These are phyloP conservation scores for Aspergillus ellipticus DNA, from an alignment of 495 filamentous ascomycete genomes.

Conservation along the genomic window DNA sequence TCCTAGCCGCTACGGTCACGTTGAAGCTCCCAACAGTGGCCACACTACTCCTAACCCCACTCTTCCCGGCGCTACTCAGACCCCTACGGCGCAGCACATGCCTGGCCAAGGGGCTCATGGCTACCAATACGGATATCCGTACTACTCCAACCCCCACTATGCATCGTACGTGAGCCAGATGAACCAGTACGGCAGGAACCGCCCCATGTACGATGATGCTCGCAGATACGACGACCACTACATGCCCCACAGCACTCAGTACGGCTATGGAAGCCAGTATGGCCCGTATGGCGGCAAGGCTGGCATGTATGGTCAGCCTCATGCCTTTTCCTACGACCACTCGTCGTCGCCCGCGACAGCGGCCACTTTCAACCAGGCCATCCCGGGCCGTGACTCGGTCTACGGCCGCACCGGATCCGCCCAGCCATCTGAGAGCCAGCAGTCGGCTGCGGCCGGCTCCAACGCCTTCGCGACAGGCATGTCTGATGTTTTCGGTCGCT, in stretches of 20 bases:
- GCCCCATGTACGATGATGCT: conserved; percentile 55
- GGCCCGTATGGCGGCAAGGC: conserved; percentile 71
- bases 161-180: conserved; percentile 72
- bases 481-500: conserved; percentile 76
- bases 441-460: conserved; percentile 51
- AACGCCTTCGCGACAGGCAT: conserved; percentile 64
- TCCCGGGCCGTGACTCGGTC: conserved; percentile 66
- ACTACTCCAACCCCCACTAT: conserved; percentile 78
- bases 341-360: conserved; percentile 70
- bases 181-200: conserved; percentile 51
- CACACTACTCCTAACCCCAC: conserved; percentile 86
- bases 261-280: conserved; percentile 67
- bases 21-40: conserved; percentile 77
- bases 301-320: conserved; percentile 75
- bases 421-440: conserved; percentile 67
- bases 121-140: conserved; percentile 73
- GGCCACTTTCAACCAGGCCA: conserved; percentile 63
- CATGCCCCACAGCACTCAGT: conserved; percentile 56
- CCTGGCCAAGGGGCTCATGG: conserved; percentile 50
- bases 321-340: conserved; percentile 79
- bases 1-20: conserved; percentile 64
- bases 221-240: conserved; percentile 53
- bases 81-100: conserved; percentile 60
- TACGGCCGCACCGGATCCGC: conserved; percentile 74
- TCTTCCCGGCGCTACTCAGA: conserved; percentile 62